These are phyloP conservation scores for Knoxia roxburghii DNA, from an alignment of 257 asterid species.

Conservation along the genomic window DNA sequence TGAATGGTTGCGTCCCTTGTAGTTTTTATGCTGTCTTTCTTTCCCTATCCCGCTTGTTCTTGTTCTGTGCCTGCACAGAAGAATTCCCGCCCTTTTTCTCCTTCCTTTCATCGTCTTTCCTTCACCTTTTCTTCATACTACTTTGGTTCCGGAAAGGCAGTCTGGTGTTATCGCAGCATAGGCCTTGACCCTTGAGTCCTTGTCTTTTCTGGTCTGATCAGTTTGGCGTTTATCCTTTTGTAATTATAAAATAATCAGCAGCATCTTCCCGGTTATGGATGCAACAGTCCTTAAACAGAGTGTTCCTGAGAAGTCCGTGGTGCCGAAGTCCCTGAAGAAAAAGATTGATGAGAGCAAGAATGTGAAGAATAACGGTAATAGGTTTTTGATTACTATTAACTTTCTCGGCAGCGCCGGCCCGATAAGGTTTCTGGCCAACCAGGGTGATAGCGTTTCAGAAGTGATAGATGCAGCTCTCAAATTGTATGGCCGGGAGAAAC, in stretches of 20 bases:
- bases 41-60: neutral
- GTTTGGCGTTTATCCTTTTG: neutral
- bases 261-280: conserved; percentile 12
- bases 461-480: conserved; percentile 45
- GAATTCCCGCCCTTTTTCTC: neutral
- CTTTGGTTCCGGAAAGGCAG: conserved; percentile 8
- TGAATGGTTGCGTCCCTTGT: conserved; percentile 1
- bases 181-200: conserved; percentile 20
- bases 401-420: conserved; percentile 64
- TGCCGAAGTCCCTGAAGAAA: conserved; percentile 1
- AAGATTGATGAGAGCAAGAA: conserved; percentile 8
- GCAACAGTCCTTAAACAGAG: conserved; percentile 4
- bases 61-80: neutral
- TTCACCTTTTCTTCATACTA: conserved; percentile 3
- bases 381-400: conserved; percentile 41
- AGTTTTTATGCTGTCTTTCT: conserved; percentile 6
- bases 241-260: too few species aligned
- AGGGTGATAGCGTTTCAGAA: conserved; percentile 30
- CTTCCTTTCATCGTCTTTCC: neutral
- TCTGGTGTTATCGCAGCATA: conserved; percentile 27
- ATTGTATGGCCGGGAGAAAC: conserved; percentile 39
- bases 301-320: conserved; percentile 3
- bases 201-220: too few species aligned
- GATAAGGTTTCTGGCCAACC: conserved; percentile 44
- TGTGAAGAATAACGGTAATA: neutral